Conservation (phyloP, 768 basidiomycete genomes). For the Lentinula sp. region DNA sequence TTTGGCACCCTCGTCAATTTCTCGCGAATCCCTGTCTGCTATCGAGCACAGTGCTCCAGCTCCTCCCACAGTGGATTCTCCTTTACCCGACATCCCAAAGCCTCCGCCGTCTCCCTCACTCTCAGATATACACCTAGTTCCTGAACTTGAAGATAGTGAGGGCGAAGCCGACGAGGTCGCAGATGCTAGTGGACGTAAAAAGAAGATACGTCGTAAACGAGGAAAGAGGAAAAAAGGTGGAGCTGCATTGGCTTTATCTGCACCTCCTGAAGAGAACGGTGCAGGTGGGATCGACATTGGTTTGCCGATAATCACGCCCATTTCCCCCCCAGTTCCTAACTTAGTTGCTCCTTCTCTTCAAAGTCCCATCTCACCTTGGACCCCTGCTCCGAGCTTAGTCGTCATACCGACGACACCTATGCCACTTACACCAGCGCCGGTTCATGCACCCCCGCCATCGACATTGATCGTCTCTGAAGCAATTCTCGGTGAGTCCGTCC, state of each 20-base stretch:
- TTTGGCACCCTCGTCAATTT: not conserved
- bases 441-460: not conserved
- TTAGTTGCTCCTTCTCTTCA: not conserved
- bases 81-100: too few relatives aligned
- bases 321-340: not conserved
- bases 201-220: constrained; percentile 14
- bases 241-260: not conserved
- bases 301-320: not conserved
- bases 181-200: constrained; percentile 18
- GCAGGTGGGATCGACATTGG: not conserved
- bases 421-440: not conserved
- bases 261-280: not conserved
- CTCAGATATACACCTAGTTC: constrained; percentile 5
- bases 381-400: not conserved
- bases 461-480: constrained; percentile 63
- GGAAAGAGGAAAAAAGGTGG: constrained; percentile 16
- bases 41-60: not conserved
- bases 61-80: not conserved
- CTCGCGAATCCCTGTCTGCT: not conserved
- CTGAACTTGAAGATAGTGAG: constrained; percentile 31
- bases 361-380: not conserved
- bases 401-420: not conserved
- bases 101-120: not conserved
- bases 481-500: constrained; percentile 53
- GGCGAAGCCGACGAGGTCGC: constrained; percentile 22